phyloP scores from a whole-genome alignment of 768 basidiomycete genomes.

The Agaricus subrufescens region DNA sequence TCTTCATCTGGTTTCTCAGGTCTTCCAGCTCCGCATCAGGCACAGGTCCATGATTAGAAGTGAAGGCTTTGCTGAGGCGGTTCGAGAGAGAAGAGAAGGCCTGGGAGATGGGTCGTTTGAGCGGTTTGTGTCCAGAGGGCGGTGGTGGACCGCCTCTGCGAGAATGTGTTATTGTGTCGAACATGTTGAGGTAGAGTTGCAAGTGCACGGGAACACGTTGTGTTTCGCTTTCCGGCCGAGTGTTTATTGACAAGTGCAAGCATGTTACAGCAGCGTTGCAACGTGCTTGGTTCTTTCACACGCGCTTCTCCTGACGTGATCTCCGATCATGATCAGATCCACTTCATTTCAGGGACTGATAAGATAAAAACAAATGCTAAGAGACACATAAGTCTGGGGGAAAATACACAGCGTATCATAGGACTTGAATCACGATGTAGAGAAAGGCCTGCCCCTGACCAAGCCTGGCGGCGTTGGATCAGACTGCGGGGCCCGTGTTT shows the following conservation, averaged over 20 bases:
- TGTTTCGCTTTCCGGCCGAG: too few relatives aligned
- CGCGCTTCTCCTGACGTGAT: neutral
- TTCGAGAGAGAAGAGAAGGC: neutral
- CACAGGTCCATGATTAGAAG: neutral
- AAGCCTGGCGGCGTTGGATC: neutral
- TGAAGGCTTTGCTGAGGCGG: neutral
- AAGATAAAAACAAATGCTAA: too few relatives aligned
- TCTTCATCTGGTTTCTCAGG: neutral
- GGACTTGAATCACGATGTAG: too few relatives aligned
- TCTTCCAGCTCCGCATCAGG: neutral
- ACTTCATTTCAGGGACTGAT: too few relatives aligned
- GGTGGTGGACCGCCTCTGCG: constrained; percentile 5
- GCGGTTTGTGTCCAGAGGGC: neutral
- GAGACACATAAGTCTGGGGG: too few relatives aligned
- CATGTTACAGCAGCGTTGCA: neutral
- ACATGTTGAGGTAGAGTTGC: neutral
- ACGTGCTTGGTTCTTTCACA: neutral
- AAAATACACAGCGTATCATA: too few relatives aligned
- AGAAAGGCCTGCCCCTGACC: too few relatives aligned
- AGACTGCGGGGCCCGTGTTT: neutral
- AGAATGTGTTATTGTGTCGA: neutral
- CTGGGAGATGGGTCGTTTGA: neutral
- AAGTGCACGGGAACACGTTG: neutral
- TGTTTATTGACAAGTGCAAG: neutral
- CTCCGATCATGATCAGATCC: neutral